Evolutionary conservation across 176 grass and related monocot genomes (phyloP), one percentile per base, ranked within the genome.

Genomic region (Zoysia japonica): DNA sequence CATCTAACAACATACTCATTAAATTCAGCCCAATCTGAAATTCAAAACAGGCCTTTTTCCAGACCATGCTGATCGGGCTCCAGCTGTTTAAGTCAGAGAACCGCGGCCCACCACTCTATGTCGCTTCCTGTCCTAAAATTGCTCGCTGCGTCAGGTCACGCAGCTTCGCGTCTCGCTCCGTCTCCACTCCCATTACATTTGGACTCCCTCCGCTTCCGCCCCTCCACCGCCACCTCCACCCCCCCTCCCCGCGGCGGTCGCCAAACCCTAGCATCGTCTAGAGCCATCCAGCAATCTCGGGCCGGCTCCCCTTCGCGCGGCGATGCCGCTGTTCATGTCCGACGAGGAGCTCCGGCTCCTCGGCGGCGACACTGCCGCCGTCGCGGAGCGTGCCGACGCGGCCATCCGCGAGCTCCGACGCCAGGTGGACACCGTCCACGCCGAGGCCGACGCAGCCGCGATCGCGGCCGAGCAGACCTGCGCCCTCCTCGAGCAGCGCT

Each of bases 381-480:
- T 99, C n/a, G 90, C 90, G 60, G 96, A 99, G 78, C 84, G 92
- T 63, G 96, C 96, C 2, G 92, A 95, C 52, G 89, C 86, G 17
- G 86, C 62, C 68, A 93, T 99, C 83, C 90, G 92, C 68, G 96
- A 93, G 50, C 88, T 99, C 59, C 90, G 90, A 9, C 76, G 86
- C 9, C 92, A 95, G 79, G 74, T 99, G 62, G 96, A 99, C 63
- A 99, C 92, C 15, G 88, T 91, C 1, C 90, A 84, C 9, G 90
- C 96, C 4, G 88, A 99, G 96, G 81, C 90, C 2, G 92, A 99
- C 44, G 90, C 92, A 2, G 88, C 88, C 2, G 70, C 92, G 78
- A 95, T 99, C 67, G 75, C 92, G 7, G 86, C 92, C n/a, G 96
- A 99, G 77, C 92, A 99, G 84, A 99, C 90, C 40, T 95, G 92